Conservation (phyloP, 495 filamentous ascomycete species). For the Chaetomium tenue region DNA sequence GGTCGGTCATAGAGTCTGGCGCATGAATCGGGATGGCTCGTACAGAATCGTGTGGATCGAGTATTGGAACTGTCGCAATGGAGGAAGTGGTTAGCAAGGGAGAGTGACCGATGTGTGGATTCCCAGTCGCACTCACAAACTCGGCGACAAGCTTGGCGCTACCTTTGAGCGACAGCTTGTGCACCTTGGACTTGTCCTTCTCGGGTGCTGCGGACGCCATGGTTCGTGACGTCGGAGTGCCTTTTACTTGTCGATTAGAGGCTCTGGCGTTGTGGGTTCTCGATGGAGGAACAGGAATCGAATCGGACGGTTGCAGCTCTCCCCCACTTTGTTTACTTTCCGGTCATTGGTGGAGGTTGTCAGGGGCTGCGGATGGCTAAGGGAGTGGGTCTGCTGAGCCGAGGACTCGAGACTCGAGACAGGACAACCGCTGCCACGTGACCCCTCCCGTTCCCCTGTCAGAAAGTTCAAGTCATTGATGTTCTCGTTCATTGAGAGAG, state of each 20-base stretch:
- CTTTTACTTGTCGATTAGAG: not conserved
- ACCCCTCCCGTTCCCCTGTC: not conserved
- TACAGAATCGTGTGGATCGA: slow-evolving; percentile 92
- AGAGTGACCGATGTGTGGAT: no score
- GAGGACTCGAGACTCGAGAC: not conserved
- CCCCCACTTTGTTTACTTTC: slow-evolving; percentile 25
- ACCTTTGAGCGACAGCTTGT: slow-evolving; percentile 93
- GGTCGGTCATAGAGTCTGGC: not conserved
- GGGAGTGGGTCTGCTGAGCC: not conserved
- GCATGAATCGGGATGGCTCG: slow-evolving; percentile 20
- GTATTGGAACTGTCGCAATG: slow-evolving; percentile 75
- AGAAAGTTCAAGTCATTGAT: no score
- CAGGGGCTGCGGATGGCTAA: slow-evolving; percentile 28
- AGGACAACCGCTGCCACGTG: not conserved
- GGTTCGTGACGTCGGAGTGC: not conserved
- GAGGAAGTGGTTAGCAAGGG: slow-evolving; percentile 17
- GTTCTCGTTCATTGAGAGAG: no score
- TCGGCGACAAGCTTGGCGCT: slow-evolving; percentile 89
- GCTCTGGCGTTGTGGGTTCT: not conserved
- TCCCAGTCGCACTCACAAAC: slow-evolving; percentile 63
- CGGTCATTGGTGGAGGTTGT: slow-evolving; percentile 20
- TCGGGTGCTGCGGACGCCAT: slow-evolving; percentile 30
- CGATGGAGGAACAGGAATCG: not conserved
- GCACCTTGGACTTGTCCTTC: slow-evolving; percentile 87
- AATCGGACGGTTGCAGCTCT: not conserved